A percentile compares a stretch with the other conserved stretches of the same genome.
phyloP scores from a whole-genome alignment of 2,329 filamentous ascomycete species.

The Dendryphion nanum region DNA sequence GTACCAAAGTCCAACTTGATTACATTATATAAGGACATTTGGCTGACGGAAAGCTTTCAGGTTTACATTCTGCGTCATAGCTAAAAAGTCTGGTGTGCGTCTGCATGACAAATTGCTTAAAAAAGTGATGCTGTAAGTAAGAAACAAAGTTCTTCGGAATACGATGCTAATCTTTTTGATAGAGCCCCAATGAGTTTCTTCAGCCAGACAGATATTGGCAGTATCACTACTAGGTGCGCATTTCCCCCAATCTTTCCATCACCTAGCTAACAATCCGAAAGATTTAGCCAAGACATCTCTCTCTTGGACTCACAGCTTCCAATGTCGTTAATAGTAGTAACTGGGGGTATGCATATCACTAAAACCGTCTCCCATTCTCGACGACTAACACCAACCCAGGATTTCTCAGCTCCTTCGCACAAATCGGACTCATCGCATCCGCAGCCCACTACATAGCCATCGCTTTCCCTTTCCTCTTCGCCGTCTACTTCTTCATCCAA shows the following conservation, averaged over 20 bases:
- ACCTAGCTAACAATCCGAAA: slow-evolving; percentile 11
- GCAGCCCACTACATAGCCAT: slow-evolving; percentile 33
- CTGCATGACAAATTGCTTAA: slow-evolving; percentile 46
- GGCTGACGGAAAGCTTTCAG: too few species aligned
- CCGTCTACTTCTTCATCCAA: slow-evolving; percentile 38
- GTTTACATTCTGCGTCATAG: slow-evolving; percentile 14
- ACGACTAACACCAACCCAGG: slow-evolving; percentile 3
- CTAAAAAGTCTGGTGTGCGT: slow-evolving; percentile 43
- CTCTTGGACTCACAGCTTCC: slow-evolving; percentile 41
- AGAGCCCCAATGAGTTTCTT: slow-evolving; percentile 37
- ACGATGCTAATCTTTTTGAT: not conserved
- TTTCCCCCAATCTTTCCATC: not conserved
- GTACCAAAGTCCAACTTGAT: not conserved
- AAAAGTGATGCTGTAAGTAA: slow-evolving; percentile 41
- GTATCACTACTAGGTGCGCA: slow-evolving; percentile 7
- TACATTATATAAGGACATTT: slow-evolving; percentile 1
- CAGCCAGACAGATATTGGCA: slow-evolving; percentile 36
- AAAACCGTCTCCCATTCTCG: not conserved
- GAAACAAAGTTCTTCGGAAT: not conserved
- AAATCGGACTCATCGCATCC: slow-evolving; percentile 29
- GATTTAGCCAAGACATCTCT: slow-evolving; percentile 42
- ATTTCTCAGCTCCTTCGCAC: slow-evolving; percentile 14
- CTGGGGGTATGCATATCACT: slow-evolving; percentile 1
- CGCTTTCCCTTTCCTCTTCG: slow-evolving; percentile 33
- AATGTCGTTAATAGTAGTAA: slow-evolving; percentile 7